Evolutionary conservation across 192 early-diverging fungal species (phyloP).

Genomic region (Kappamyces sp.): DNA sequence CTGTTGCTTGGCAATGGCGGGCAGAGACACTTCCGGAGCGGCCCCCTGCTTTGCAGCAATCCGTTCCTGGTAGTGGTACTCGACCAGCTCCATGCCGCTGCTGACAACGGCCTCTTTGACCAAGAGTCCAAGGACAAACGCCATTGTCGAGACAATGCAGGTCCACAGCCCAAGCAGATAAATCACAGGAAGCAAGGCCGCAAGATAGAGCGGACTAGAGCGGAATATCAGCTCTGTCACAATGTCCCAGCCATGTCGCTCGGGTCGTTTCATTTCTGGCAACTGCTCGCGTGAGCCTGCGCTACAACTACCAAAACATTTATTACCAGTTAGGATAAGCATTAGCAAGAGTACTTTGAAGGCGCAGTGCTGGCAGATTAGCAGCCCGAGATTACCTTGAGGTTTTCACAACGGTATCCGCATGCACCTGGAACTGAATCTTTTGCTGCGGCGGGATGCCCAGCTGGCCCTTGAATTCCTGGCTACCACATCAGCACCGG

Average conservation of each 20-base stretch:
- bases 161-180: too few species aligned
- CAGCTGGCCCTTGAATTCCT: slow-evolving; percentile 50
- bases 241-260: too few species aligned
- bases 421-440: slow-evolving; percentile 57
- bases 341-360: too few species aligned
- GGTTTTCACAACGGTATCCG: slow-evolving; percentile 28
- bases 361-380: too few species aligned
- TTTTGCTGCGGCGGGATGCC: slow-evolving; percentile 28
- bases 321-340: too few species aligned
- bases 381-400: slow-evolving; percentile 12
- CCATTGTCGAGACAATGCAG: too few species aligned
- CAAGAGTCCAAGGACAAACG: slow-evolving; percentile 9
- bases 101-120: slow-evolving; percentile 8
- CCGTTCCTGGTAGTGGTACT: slow-evolving; percentile 4
- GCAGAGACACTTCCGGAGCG: background rate
- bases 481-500: slow-evolving; percentile 24
- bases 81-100: slow-evolving; percentile 1
- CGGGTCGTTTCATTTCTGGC: too few species aligned
- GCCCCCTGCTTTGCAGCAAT: slow-evolving; percentile 6
- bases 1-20: background rate
- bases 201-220: too few species aligned
- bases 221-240: too few species aligned
- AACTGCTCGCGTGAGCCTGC: too few species aligned
- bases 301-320: too few species aligned
- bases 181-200: too few species aligned